Evolutionary conservation across 2,329 filamentous ascomycete genomes (phyloP).

Genomic region (Colletotrichum sp.): DNA sequence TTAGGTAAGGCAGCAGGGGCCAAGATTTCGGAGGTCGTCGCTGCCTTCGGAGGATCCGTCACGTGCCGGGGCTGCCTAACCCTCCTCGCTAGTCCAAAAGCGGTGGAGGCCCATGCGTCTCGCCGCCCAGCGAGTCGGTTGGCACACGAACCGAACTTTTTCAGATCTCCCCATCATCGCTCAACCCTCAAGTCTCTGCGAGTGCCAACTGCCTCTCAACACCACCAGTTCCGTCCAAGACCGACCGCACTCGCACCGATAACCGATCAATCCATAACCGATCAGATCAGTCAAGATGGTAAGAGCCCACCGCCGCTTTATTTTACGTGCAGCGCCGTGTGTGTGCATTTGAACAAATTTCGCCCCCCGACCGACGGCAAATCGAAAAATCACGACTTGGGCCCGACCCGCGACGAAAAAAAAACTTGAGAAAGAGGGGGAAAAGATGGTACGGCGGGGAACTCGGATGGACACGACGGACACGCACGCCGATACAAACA

Average conservation of each 20-base stretch:
- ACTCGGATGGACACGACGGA: slow-evolving; percentile 6
- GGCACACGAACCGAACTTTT: slow-evolving; percentile 44
- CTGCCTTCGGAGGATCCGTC: slow-evolving; percentile 20
- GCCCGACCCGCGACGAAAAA: slow-evolving; percentile 16
- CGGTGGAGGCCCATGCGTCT: neutral
- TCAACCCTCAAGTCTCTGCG: slow-evolving; percentile 40
- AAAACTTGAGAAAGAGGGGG: slow-evolving; percentile 5
- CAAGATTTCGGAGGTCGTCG: neutral
- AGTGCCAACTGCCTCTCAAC: slow-evolving; percentile 52
- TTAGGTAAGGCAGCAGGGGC: neutral
- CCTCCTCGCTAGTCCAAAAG: slow-evolving; percentile 38
- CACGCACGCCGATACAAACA: neutral
- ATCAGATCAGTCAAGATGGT: slow-evolving; percentile 71
- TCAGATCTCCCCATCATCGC: slow-evolving; percentile 47
- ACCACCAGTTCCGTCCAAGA: slow-evolving; percentile 57
- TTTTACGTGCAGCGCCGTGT: slow-evolving; percentile 17
- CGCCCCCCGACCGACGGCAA: slow-evolving; percentile 6
- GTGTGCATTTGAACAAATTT: slow-evolving; percentile 13
- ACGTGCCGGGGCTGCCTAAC: slow-evolving; percentile 42
- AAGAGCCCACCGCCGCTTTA: slow-evolving; percentile 42
- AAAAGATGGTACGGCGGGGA: slow-evolving; percentile 14
- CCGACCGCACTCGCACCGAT: slow-evolving; percentile 52
- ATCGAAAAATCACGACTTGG: slow-evolving; percentile 20
- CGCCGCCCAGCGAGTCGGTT: neutral
- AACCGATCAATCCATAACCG: slow-evolving; percentile 38